Percentiles rank a stretch among this genome's conserved stretches.
phyloP scores from a whole-genome alignment of 352 stramenopile species.

The Pythium folliculosum region DNA sequence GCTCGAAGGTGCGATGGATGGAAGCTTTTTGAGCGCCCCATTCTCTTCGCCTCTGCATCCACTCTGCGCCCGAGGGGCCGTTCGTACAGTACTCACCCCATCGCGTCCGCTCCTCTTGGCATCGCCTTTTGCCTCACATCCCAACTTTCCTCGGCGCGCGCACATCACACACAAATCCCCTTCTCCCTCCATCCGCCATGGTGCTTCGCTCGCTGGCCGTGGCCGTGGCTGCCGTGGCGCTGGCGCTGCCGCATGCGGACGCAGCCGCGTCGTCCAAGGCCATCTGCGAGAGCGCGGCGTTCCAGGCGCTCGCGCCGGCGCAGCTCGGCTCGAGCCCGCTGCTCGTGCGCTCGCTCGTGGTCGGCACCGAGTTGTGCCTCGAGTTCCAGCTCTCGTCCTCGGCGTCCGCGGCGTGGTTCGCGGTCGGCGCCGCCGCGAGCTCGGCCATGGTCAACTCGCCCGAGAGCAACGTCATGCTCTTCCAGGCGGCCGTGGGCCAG shows the following conservation, averaged over 20 bases:
- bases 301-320: conserved; percentile 45
- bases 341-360: conserved; percentile 55
- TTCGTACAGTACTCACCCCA: not conserved
- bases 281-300: conserved; percentile 59
- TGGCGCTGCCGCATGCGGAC: not conserved
- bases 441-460: conserved; percentile 72
- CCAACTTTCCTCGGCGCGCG: conserved; percentile 6
- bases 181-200: conserved; percentile 4
- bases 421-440: conserved; percentile 47
- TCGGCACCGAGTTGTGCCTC: conserved; percentile 62
- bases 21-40: not conserved
- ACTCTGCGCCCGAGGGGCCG: not conserved
- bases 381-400: conserved; percentile 57
- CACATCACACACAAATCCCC: not conserved
- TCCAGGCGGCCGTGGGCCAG: conserved; percentile 41
- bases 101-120: not conserved
- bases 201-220: conserved; percentile 17
- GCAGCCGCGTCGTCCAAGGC: conserved; percentile 18
- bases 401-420: conserved; percentile 57
- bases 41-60: not conserved
- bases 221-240: not conserved
- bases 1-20: not conserved
- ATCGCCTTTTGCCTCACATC: not conserved
- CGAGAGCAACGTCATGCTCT: conserved; percentile 72
- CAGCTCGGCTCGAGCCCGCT: conserved; percentile 61